Percentiles rank a stretch among this genome's conserved stretches.
Conservation (phyloP, 352 stramenopile species). For the Phytophthora cactorum region DNA sequence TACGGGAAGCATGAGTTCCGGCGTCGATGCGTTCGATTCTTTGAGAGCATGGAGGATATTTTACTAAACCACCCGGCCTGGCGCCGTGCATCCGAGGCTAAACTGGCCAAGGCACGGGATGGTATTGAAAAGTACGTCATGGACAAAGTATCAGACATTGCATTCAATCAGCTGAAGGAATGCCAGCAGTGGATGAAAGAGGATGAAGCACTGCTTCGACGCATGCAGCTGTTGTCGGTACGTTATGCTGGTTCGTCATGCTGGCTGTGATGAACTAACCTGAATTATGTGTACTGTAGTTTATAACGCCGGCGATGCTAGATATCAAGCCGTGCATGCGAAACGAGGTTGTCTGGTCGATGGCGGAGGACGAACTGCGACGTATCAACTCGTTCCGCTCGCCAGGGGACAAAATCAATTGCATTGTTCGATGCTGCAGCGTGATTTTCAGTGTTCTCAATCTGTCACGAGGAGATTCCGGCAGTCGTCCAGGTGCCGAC, state of each 20-base stretch:
- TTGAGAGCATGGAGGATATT: conserved; percentile 72
- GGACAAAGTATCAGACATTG: conserved; percentile 86
- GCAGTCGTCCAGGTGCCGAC: conserved; percentile 78
- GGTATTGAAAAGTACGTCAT: conserved; percentile 94
- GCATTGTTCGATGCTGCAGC: conserved; percentile 87
- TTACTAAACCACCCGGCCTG: conserved; percentile 64
- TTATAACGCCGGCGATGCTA: conserved; percentile 85
- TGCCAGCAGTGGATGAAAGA: conserved; percentile 76
- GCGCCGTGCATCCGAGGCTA: conserved; percentile 68
- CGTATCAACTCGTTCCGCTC: conserved; percentile 89
- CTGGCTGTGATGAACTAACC: background rate
- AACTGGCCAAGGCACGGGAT: conserved; percentile 71
- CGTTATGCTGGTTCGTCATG: conserved; percentile 2
- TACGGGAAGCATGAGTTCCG: conserved; percentile 78
- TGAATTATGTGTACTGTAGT: conserved; percentile 11
- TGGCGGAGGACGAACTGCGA: conserved; percentile 89
- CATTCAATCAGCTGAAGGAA: conserved; percentile 73
- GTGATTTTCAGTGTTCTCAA: conserved; percentile 92
- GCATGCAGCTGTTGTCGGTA: conserved; percentile 88
- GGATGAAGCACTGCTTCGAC: conserved; percentile 68
- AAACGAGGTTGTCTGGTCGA: conserved; percentile 91
- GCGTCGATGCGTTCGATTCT: conserved; percentile 73
- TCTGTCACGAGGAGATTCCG: conserved; percentile 70
- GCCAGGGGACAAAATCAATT: conserved; percentile 92
- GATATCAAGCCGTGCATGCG: conserved; percentile 92